Evolutionary conservation across 441 rosid genomes (phyloP).

Genomic region (Hura crepitans): DNA sequence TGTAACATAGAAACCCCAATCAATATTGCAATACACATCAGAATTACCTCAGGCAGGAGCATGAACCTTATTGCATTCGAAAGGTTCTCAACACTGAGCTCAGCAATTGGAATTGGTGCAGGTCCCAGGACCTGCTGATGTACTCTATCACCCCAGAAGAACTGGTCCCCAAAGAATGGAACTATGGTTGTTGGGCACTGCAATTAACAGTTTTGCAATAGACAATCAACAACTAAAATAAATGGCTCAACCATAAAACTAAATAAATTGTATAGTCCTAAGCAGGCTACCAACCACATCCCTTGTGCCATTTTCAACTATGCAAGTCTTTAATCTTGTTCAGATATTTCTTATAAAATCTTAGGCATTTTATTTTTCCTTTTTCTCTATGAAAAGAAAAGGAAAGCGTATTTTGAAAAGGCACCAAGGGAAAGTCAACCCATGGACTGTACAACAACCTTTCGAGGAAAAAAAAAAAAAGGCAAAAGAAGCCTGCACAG

Average conservation of each 20-base stretch:
- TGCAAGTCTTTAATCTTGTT: background rate
- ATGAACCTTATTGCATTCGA: constrained; percentile 72
- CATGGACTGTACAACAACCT: background rate
- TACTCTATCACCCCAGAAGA: constrained; percentile 93
- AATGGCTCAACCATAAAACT: constrained; percentile 3
- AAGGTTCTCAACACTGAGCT: constrained; percentile 76
- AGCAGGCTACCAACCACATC: background rate
- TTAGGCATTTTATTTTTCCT: background rate
- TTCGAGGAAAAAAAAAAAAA: background rate
- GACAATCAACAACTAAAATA: constrained; percentile 9
- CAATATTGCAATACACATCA: background rate
- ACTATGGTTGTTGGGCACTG: constrained; percentile 98
- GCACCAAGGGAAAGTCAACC: background rate
- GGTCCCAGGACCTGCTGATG: constrained; percentile 75
- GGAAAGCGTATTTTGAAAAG: background rate
- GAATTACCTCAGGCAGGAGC: constrained; percentile 91
- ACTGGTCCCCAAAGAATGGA: constrained; percentile 97
- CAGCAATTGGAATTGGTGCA: constrained; percentile 69
- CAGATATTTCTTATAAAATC: background rate
- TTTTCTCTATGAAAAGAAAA: background rate
- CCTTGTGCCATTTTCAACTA: constrained; percentile 1
- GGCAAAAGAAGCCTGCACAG: background rate
- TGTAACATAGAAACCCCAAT: background rate
- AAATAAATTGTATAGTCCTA: background rate
- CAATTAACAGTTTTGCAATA: constrained; percentile 20